Evolutionary conservation across 2,329 filamentous ascomycete species (phyloP), one percentile per base, ranked within the genome.

Genomic region (Fusarium pininemorale): DNA sequence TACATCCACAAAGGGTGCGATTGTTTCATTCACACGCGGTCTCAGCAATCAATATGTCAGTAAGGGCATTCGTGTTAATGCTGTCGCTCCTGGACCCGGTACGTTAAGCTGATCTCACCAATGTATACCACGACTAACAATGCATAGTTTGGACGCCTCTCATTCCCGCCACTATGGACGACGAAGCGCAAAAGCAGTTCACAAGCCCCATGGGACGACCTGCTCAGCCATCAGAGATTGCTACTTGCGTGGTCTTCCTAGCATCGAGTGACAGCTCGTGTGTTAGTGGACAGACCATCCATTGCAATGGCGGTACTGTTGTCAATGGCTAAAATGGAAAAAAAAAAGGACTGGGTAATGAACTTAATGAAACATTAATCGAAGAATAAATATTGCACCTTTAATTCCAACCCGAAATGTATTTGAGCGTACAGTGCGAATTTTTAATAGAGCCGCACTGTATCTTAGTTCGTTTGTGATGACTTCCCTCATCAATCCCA

Each of bases 191-290:
- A 82, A 90, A 94, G 82, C 84, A 92, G 69, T 96, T 96, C 81
- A 89, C 87, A 5, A 88, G 88, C 28, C 94, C 93, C 0, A 94
- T 96, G 85, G 93, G 93, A 8, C 86, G 94, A 26, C 93, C 93
- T 0, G 91, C 90, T 6, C 94, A 96, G 82, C 94, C 93, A 5
- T 93, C 90, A 63, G 94, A 97, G 85, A 92, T 96, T 70, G 94
- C 93, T 1, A 92, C 93, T 0, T 94, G 92, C 77, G 93, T 95
- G 65, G 93, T 96, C 8, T 96, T 96, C 82, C 84, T 97, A 73
- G 94, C 94, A 0, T 92, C 90, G 58, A 85, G 87, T 67, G 94
- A 96, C 80, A 94, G 92, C 79, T 91, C 90, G 54, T 91, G 90
- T 70, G 90, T 96, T 51, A 92, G 89, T 60, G 94, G 94, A 4